These are phyloP conservation scores for Entamoeba moshkovskii DNA, from an alignment of 208 protist genomes.

Conservation along the genomic window DNA sequence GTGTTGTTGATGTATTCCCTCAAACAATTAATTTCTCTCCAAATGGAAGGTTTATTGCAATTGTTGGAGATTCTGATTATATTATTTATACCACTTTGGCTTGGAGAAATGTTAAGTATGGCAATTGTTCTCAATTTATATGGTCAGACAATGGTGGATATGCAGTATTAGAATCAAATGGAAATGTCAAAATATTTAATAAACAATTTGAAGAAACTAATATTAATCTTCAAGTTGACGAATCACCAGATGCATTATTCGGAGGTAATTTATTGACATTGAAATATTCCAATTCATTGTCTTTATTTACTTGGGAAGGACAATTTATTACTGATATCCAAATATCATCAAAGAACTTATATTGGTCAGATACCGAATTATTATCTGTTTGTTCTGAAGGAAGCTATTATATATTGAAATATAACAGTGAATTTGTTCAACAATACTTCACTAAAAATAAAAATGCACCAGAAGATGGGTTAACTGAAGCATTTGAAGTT, in stretches of 20 bases:
- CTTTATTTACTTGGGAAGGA: slow-evolving; percentile 7
- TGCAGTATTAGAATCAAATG: neutral
- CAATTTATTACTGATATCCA: slow-evolving; percentile 13
- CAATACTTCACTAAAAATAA: slow-evolving; percentile 4
- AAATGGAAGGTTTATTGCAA: slow-evolving; percentile 17
- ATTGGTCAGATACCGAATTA: neutral
- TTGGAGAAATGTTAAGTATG: slow-evolving; percentile 8
- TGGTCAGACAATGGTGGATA: slow-evolving; percentile 14
- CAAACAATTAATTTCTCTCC: slow-evolving; percentile 13
- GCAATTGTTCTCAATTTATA: slow-evolving; percentile 7
- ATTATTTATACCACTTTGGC: slow-evolving; percentile 15
- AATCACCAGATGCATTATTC: neutral
- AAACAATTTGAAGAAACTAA: neutral
- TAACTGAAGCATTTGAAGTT: slow-evolving; percentile 9
- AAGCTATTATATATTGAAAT: neutral
- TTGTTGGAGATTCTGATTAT: slow-evolving; percentile 21
- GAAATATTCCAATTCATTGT: neutral
- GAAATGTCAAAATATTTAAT: slow-evolving; percentile 8
- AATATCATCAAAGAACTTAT: neutral
- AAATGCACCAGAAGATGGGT: neutral
- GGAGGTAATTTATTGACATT: slow-evolving; percentile 1
- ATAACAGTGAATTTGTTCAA: neutral
- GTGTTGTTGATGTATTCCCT: slow-evolving; percentile 13
- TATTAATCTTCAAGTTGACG: neutral
- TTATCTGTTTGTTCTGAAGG: neutral